Percentiles rank a stretch among this genome's conserved stretches.
phyloP scores from a whole-genome alignment of 768 basidiomycete genomes.

The Phaeolepiota aurea region DNA sequence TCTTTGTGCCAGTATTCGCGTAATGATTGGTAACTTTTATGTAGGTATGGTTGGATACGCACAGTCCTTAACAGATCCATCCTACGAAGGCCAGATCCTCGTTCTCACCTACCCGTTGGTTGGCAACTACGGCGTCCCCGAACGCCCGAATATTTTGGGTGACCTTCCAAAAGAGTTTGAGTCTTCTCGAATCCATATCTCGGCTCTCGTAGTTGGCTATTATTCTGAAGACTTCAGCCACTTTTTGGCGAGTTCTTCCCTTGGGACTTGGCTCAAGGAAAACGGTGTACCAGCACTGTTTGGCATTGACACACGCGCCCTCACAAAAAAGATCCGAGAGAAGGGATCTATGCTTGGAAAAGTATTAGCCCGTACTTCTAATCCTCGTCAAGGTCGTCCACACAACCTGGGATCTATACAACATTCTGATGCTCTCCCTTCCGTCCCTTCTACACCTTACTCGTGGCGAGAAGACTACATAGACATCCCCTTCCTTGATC shows the following conservation, averaged over 20 bases:
- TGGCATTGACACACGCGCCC: conserved; percentile 92
- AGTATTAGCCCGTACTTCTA: conserved; percentile 58
- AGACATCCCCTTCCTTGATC: conserved; percentile 78
- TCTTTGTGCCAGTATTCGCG: conserved; percentile 3
- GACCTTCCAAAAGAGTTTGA: conserved; percentile 76
- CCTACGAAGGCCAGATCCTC: conserved; percentile 96
- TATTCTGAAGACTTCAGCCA: conserved; percentile 95
- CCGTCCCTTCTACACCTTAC: conserved; percentile 43
- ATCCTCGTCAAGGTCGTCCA: conserved; percentile 30
- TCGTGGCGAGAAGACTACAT: conserved; percentile 82
- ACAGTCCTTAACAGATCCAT: conserved; percentile 96
- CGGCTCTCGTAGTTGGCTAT: conserved; percentile 86
- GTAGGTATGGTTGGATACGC: conserved; percentile 99
- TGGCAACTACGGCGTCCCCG: conserved; percentile 96
- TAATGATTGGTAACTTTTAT: conserved; percentile 8
- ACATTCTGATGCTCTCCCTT: conserved; percentile 24
- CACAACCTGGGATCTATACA: conserved; percentile 14
- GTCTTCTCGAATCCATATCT: conserved; percentile 89
- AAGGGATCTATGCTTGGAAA: conserved; percentile 90
- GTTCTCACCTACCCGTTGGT: conserved; percentile 94
- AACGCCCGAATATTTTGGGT: conserved; percentile 43
- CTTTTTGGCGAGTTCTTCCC: conserved; percentile 82
- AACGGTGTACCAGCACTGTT: conserved; percentile 91
- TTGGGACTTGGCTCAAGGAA: conserved; percentile 91
- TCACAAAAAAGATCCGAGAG: conserved; percentile 94